Conservation (phyloP, 129 eudicot species). For the Heracleum sosnowskyi region DNA sequence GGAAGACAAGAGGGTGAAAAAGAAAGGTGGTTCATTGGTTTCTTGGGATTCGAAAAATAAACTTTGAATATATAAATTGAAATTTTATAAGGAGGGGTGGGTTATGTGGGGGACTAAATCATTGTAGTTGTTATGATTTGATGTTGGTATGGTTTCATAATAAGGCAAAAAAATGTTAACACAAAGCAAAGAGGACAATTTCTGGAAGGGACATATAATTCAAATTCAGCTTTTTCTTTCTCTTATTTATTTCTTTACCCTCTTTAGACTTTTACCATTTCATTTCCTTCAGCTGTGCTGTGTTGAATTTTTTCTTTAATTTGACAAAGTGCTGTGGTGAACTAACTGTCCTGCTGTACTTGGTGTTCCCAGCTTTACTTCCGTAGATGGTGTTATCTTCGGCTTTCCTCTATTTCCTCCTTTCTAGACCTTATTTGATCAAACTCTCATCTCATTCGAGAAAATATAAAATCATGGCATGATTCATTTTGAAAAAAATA, state of each 20-base stretch:
- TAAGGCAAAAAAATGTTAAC: background rate
- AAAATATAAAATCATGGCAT: background rate
- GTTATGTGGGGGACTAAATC: conserved; percentile 75
- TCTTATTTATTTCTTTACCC: background rate
- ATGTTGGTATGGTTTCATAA: conserved; percentile 26
- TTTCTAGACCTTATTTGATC: background rate
- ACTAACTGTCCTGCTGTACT: conserved; percentile 3
- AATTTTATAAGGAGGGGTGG: conserved; percentile 9
- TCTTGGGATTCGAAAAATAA: conserved; percentile 55
- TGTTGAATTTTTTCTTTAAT: background rate
- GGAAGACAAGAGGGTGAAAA: conserved; percentile 13
- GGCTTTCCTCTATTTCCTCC: background rate
- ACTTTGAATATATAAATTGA: background rate
- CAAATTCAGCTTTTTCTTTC: conserved; percentile 35
- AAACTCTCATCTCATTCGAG: background rate
- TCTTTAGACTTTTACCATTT: conserved; percentile 2
- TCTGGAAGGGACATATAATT: conserved; percentile 29
- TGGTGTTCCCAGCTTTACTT: background rate
- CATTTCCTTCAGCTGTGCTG: conserved; percentile 4
- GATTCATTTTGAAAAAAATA: too few relatives aligned
- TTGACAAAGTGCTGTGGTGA: conserved; percentile 7
- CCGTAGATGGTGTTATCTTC: background rate
- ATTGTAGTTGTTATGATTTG: conserved; percentile 60
- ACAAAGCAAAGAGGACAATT: conserved; percentile 19
- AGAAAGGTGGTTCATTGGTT: conserved; percentile 26